Conservation (phyloP, 192 early-diverging fungal species). For the Backusella macrospora region DNA sequence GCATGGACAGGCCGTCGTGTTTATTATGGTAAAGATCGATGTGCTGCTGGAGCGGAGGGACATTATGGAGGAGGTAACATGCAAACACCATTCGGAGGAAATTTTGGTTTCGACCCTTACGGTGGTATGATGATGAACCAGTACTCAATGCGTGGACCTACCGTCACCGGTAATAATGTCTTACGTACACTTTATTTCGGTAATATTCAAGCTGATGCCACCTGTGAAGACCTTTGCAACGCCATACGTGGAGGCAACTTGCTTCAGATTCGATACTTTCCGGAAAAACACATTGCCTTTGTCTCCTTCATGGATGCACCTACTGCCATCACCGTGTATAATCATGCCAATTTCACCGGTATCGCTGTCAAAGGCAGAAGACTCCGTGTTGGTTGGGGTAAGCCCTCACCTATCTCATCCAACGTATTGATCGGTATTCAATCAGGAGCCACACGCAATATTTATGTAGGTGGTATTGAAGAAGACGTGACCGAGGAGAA, state of each 20-base stretch:
- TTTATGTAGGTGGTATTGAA: conserved; percentile 74
- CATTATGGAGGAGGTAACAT: conserved; percentile 4
- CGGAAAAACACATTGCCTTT: conserved; percentile 81
- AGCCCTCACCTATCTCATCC: conserved; percentile 55
- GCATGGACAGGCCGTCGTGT: conserved; percentile 60
- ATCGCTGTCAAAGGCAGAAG: conserved; percentile 69
- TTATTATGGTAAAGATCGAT: conserved; percentile 86
- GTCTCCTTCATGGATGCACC: conserved; percentile 80
- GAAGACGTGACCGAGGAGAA: conserved; percentile 64
- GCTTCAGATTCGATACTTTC: conserved; percentile 72
- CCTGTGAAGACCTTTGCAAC: conserved; percentile 82
- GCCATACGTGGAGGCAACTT: conserved; percentile 83
- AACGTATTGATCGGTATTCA: conserved; percentile 58
- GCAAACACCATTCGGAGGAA: conserved; percentile 23
- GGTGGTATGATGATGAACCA: conserved; percentile 13
- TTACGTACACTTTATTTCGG: conserved; percentile 79
- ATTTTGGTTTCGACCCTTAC: conserved; percentile 29
- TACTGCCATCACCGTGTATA: conserved; percentile 65
- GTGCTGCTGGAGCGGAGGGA: conserved; percentile 47
- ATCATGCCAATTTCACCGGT: conserved; percentile 59
- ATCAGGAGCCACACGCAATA: conserved; percentile 70
- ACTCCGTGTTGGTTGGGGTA: conserved; percentile 82
- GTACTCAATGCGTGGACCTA: conserved; percentile 4
- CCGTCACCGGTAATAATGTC: not conserved
- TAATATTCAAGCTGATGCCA: conserved; percentile 71